Conservation (phyloP, 177 flowering plant genomes). For the Telopea speciosissima region DNA sequence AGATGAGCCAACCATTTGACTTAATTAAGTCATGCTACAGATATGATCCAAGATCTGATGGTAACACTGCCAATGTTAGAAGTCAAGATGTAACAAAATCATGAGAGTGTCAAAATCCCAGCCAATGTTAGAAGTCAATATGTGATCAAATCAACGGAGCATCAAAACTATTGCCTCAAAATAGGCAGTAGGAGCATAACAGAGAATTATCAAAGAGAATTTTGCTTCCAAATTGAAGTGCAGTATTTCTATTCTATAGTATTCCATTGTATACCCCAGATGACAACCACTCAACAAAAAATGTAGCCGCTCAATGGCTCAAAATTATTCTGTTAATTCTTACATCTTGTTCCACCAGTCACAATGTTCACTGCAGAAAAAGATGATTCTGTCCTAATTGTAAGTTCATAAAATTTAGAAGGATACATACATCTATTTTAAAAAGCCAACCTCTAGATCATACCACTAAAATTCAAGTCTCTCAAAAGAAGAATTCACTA, state of each 20-base stretch:
- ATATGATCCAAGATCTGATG: too few relatives aligned
- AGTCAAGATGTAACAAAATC: background rate
- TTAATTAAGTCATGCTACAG: background rate
- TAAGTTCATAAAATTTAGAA: background rate
- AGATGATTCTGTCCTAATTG: background rate
- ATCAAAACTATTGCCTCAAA: background rate
- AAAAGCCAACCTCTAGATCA: background rate
- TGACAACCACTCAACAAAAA: background rate
- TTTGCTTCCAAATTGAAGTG: background rate
- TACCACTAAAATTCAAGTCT: background rate
- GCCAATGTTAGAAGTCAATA: background rate
- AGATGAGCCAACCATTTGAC: background rate
- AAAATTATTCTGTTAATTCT: background rate
- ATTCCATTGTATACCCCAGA: background rate
- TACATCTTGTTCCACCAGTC: background rate
- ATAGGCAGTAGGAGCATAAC: background rate
- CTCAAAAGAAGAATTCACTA: background rate
- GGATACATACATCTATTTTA: background rate
- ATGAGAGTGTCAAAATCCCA: too few relatives aligned
- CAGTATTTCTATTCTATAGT: background rate
- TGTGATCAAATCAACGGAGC: background rate
- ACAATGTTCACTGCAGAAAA: background rate
- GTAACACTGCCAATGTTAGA: background rate
- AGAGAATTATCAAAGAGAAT: background rate
- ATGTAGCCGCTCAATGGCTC: background rate